A percentile compares a stretch with the other conserved stretches of the same genome.
phyloP scores from a whole-genome alignment of 2,329 filamentous ascomycete genomes.

The Diaporthe amygdali region DNA sequence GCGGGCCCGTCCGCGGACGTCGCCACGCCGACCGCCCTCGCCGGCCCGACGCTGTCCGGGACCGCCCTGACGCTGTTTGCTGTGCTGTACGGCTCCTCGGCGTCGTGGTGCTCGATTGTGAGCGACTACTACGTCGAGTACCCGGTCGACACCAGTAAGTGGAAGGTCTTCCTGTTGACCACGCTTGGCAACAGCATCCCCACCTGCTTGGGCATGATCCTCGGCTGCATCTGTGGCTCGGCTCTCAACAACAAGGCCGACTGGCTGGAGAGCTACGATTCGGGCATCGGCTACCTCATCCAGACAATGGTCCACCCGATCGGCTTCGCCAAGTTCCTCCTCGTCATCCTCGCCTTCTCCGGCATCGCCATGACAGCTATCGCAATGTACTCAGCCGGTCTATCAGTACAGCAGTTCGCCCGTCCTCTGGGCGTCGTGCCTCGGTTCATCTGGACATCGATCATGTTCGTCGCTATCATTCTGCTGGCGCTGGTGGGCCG shows the following conservation, averaged over 20 bases:
- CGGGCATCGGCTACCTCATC: conserved; percentile 51
- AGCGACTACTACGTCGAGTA: conserved; percentile 54
- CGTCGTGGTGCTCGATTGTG: conserved; percentile 53
- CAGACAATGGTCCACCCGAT: conserved; percentile 48
- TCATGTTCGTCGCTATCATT: conserved; percentile 51
- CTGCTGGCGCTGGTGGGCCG: conserved; percentile 48
- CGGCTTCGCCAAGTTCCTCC: conserved; percentile 50
- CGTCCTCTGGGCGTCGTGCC: conserved; percentile 48
- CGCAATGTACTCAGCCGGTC: conserved; percentile 45
- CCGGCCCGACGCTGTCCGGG: conserved; percentile 44
- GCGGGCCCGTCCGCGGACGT: conserved; percentile 47
- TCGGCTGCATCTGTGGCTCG: conserved; percentile 48
- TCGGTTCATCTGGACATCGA: conserved; percentile 52
- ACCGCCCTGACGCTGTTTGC: conserved; percentile 48
- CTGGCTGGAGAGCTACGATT: conserved; percentile 44
- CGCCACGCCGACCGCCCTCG: conserved; percentile 37
- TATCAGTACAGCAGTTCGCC: conserved; percentile 47
- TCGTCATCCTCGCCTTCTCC: conserved; percentile 43
- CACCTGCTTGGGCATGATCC: conserved; percentile 53
- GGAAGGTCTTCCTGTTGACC: conserved; percentile 54
- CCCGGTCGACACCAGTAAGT: conserved; percentile 47
- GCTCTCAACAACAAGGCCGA: conserved; percentile 45
- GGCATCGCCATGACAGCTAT: conserved; percentile 54
- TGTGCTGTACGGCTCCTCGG: conserved; percentile 53
- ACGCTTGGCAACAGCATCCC: conserved; percentile 52